Percentiles rank a stretch among this genome's conserved stretches.
Conservation (phyloP, 2,329 filamentous ascomycete genomes). For the Sporothrix mexicana region DNA sequence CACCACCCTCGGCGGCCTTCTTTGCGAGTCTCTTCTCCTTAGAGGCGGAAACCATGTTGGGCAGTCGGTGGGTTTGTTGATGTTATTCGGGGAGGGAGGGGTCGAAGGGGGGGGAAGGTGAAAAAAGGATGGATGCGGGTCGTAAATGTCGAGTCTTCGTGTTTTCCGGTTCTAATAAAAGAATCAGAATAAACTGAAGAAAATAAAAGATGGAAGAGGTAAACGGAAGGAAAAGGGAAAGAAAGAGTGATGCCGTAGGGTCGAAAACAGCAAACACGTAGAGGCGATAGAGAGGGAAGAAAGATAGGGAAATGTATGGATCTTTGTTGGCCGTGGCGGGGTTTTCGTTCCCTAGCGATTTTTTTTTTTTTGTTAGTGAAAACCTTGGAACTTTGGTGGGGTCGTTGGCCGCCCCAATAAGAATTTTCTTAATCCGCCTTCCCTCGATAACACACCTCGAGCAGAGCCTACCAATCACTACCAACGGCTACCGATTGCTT, state of each 20-base stretch:
- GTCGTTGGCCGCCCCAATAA: constrained; percentile 23
- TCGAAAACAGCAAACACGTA: constrained; percentile 32
- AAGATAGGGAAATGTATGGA: constrained; percentile 27
- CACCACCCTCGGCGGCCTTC: constrained; percentile 74
- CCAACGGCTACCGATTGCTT: constrained; percentile 1
- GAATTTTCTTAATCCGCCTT: constrained; percentile 30
- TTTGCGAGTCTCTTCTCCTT: constrained; percentile 76
- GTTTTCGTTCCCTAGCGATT: constrained; percentile 30
- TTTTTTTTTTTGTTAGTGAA: constrained; percentile 32
- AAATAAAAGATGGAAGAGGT: neutral
- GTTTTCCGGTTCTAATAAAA: neutral
- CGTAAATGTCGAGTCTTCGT: neutral
- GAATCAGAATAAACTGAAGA: neutral
- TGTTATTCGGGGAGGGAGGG: constrained; percentile 9
- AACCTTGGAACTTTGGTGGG: constrained; percentile 32
- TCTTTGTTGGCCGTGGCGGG: constrained; percentile 31
- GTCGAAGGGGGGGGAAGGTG: neutral
- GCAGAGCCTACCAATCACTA: neutral
- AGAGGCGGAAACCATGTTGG: constrained; percentile 70
- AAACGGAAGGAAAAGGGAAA: neutral
- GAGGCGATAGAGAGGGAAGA: constrained; percentile 29
- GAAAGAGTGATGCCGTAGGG: constrained; percentile 31
- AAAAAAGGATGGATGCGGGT: neutral
- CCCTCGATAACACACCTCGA: neutral
- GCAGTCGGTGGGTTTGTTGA: constrained; percentile 21